Evolutionary conservation across 345 rosid genomes (phyloP), one percentile per base, ranked within the genome.

Genomic region (Eucalyptus marginata): DNA sequence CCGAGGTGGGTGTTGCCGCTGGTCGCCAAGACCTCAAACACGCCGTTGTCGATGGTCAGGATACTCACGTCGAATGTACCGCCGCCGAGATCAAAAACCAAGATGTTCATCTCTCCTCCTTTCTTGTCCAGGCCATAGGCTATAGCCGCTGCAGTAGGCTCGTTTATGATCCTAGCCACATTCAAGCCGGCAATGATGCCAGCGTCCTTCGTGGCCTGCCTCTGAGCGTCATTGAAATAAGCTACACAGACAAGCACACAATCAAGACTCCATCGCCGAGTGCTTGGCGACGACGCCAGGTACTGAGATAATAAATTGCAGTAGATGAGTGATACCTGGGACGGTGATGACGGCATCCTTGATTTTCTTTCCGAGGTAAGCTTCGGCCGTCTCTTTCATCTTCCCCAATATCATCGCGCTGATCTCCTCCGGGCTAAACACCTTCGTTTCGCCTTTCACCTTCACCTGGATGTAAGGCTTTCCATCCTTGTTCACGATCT

Each of bases 1-100:
- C 99, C 99, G 93, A 97, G 95, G 93, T 96, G 99, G 27, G 99
- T 97, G 95, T 97, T 98, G 56, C 99, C 99, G 86, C 96, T 97
- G 24, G 99, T 97, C n/a, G 99, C 95, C 86, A 95, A 98, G 87
- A 97, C 99, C 96, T 97, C 99, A 64, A 97, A 97, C 54, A 97
- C 99, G 50, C 99, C 98, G 14, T 97, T 96, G 85, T 96, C 99
- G 52, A 97, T 97, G 62, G 98, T 96, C 96, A 97, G 92, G 94
- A 97, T 92, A 91, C 99, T 96, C 90, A 97, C 99, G 92, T 97
- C 99, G 79, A 97, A 97, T 29, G 99, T 97, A 51, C 99, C 99
- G 86, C 99, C 99, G 89, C 99, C 99, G 62, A 97, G 98, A 90
- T 97, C 99, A 90, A 94, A 97, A 89, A 97, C 99, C 86, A 97